Percentiles rank a stretch among this genome's conserved stretches.
phyloP scores from a whole-genome alignment of 1,139 yeast species.

The Wickerhamomyces sp. region DNA sequence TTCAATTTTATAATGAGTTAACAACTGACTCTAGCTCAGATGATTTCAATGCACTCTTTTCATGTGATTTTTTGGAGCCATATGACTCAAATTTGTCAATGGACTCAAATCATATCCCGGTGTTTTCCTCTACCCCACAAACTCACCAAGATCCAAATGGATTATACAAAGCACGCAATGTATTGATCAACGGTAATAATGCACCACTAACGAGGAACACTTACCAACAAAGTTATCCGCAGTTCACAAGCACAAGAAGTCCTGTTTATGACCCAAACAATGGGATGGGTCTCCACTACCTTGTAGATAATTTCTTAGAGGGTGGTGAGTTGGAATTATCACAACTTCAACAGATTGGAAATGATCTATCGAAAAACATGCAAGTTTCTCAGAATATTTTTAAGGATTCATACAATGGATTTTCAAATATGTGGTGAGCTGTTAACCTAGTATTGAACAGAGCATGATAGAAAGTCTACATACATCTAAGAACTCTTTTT shows the following conservation, averaged over 20 bases:
- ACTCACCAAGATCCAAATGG: neutral
- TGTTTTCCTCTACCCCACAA: neutral
- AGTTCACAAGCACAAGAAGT: neutral
- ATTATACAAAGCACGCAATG: neutral
- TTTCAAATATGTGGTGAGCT: no score
- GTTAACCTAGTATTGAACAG: no score
- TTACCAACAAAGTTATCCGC: neutral
- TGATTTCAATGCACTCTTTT: neutral
- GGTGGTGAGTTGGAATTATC: neutral
- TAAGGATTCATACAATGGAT: neutral
- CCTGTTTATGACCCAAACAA: neutral
- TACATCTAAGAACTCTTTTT: no score
- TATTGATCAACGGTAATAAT: neutral
- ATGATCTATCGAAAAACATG: neutral
- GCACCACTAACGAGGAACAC: neutral
- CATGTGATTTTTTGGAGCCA: no score
- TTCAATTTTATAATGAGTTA: neutral
- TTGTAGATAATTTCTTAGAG: neutral
- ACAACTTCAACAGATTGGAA: neutral
- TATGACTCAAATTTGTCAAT: no score
- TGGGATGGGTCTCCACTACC: neutral
- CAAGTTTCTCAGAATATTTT: neutral
- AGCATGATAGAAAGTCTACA: no score
- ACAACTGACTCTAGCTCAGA: neutral
- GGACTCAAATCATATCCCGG: no score